Conservation (phyloP, 805 yeast species). For the Metschnikowia baotianmanensis region DNA sequence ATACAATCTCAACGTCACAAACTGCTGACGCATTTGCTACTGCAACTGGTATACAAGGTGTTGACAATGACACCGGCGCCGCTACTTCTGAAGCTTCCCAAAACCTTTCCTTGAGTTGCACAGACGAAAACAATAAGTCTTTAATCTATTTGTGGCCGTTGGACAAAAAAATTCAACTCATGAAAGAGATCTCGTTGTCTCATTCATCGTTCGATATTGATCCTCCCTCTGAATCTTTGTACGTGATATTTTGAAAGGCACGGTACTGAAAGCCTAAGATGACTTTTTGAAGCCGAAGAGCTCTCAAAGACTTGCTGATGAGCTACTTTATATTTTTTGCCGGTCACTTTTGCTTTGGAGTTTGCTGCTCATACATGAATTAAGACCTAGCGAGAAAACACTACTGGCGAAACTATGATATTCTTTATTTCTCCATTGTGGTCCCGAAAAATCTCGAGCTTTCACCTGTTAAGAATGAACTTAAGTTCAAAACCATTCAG, state of each 20-base stretch:
- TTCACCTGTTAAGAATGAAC: too few species aligned
- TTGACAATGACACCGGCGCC: slow-evolving; percentile 6
- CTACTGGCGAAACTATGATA: too few species aligned
- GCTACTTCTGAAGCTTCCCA: slow-evolving; percentile 4
- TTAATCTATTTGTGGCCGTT: slow-evolving; percentile 25
- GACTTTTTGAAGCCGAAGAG: not conserved
- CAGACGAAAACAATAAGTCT: slow-evolving; percentile 17
- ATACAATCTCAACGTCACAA: slow-evolving; percentile 6
- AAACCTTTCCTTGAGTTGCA: slow-evolving; percentile 10
- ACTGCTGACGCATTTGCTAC: slow-evolving; percentile 6
- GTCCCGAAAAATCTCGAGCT: too few species aligned
- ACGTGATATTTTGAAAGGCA: slow-evolving; percentile 13
- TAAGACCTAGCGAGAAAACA: too few species aligned
- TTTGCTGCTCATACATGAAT: not conserved
- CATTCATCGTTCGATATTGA: slow-evolving; percentile 14
- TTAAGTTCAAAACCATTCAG: too few species aligned
- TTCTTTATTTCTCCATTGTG: too few species aligned
- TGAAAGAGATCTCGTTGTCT: slow-evolving; percentile 21
- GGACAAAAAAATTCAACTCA: slow-evolving; percentile 25
- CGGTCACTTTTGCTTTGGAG: not conserved
- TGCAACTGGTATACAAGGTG: slow-evolving; percentile 10
- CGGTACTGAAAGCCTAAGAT: too few species aligned
- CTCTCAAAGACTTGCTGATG: too few species aligned
- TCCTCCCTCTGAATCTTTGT: slow-evolving; percentile 14
- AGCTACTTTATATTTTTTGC: too few species aligned